A percentile compares a stretch with the other conserved stretches of the same genome.
Conservation (phyloP, 164 flowering plant genomes). For the Piper longum region DNA sequence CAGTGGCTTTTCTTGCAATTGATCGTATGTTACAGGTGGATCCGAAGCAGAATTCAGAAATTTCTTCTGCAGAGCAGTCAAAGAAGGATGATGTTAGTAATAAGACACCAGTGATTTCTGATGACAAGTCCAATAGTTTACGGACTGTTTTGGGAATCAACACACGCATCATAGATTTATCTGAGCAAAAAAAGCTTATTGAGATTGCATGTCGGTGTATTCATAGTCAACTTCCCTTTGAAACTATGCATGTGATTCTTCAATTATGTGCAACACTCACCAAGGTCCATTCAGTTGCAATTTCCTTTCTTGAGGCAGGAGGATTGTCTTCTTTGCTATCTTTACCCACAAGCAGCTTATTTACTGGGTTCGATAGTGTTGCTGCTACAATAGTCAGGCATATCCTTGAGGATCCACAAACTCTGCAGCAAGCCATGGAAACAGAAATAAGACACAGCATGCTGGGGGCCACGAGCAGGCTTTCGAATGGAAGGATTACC, state of each 20-base stretch:
- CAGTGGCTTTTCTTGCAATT: constrained; percentile 25
- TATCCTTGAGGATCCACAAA: constrained; percentile 93
- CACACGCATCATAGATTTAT: constrained; percentile 20
- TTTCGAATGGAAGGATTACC: constrained; percentile 66
- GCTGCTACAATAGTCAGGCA: constrained; percentile 83
- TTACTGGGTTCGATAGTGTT: constrained; percentile 75
- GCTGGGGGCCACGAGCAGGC: constrained; percentile 37
- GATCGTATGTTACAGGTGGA: constrained; percentile 59
- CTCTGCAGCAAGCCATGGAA: constrained; percentile 93
- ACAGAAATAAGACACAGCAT: constrained; percentile 74
- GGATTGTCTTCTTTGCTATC: constrained; percentile 60
- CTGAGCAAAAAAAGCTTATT: constrained; percentile 67
- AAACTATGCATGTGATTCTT: constrained; percentile 82
- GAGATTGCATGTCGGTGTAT: constrained; percentile 73
- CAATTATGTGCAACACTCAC: constrained; percentile 86
- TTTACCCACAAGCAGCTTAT: constrained; percentile 70
- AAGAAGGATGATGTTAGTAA: constrained; percentile 31
- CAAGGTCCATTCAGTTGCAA: constrained; percentile 60
- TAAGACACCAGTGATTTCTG: constrained; percentile 40
- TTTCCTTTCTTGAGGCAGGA: constrained; percentile 76
- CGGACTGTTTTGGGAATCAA: constrained; percentile 27
- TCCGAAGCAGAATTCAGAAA: constrained; percentile 45
- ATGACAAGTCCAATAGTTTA: constrained; percentile 35
- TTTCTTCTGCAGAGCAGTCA: constrained; percentile 40
- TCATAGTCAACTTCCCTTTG: constrained; percentile 60